Evolutionary conservation across 2,329 filamentous ascomycete species (phyloP).

Genomic region (Geosmithia morbida): DNA sequence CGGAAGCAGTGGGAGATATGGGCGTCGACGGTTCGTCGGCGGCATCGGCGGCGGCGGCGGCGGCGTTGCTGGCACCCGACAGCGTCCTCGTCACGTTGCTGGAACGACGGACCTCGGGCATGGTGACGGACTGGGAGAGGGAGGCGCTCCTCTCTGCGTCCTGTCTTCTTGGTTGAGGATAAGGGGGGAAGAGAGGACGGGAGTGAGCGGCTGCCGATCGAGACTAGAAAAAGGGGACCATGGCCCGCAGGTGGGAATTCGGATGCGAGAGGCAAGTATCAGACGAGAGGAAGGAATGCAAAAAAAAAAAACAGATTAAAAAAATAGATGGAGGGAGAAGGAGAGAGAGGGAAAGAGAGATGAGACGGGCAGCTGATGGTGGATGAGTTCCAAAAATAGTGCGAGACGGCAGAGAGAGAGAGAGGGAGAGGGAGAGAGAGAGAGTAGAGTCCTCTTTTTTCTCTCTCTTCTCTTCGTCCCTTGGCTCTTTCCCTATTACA

Average conservation of each 20-base stretch:
- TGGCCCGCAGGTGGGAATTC: neutral
- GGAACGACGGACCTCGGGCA: constrained; percentile 4
- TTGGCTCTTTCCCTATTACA: too few relatives aligned
- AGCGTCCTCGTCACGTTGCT: neutral
- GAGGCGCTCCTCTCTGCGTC: neutral
- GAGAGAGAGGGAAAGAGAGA: neutral
- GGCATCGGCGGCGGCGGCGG: neutral
- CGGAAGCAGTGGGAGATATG: neutral
- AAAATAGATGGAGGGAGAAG: neutral
- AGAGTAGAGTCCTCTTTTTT: too few relatives aligned
- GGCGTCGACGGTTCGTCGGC: neutral
- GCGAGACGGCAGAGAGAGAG: too few relatives aligned
- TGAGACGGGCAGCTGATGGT: neutral
- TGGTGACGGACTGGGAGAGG: neutral
- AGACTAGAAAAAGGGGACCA: too few relatives aligned
- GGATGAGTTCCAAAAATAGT: too few relatives aligned
- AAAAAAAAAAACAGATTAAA: neutral
- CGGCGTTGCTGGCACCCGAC: neutral
- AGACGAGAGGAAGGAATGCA: too few relatives aligned
- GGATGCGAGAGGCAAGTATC: neutral
- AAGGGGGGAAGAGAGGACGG: too few relatives aligned
- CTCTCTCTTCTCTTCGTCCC: too few relatives aligned
- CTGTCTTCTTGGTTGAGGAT: neutral
- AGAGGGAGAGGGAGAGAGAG: too few relatives aligned
- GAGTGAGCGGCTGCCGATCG: too few relatives aligned